These are phyloP conservation scores for Neurospora cerealis DNA, from an alignment of 495 filamentous ascomycete genomes.

Conservation along the genomic window DNA sequence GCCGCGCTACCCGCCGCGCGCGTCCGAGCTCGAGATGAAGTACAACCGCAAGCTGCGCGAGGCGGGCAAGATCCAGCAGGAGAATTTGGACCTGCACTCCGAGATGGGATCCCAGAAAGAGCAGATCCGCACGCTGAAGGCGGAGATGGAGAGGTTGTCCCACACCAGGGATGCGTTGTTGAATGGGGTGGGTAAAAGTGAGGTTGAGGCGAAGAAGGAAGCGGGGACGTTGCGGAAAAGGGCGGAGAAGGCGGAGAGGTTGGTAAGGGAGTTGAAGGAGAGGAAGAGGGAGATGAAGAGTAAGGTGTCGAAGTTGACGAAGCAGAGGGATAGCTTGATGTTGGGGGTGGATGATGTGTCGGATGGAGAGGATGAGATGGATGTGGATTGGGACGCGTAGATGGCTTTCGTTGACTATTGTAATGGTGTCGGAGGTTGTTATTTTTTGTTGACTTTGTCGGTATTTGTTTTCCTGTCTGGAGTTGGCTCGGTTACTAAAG, in stretches of 20 bases:
- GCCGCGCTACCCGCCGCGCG: slow-evolving; percentile 23
- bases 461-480: background rate
- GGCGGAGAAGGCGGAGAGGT: slow-evolving; percentile 3
- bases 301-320: background rate
- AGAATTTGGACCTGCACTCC: background rate
- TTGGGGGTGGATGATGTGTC: background rate
- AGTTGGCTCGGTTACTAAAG: too few species aligned
- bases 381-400: background rate
- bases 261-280: slow-evolving; percentile 5
- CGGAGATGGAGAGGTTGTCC: slow-evolving; percentile 11
- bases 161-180: slow-evolving; percentile 8
- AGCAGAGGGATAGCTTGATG: background rate
- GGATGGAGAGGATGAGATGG: background rate
- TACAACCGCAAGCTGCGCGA: slow-evolving; percentile 8
- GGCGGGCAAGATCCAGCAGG: slow-evolving; percentile 5
- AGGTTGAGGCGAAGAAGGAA: slow-evolving; percentile 5
- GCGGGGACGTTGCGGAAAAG: slow-evolving; percentile 1
- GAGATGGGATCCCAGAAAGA: slow-evolving; percentile 1
- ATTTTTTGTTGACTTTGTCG: background rate
- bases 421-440: background rate
- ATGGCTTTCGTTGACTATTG: background rate
- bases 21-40: slow-evolving; percentile 26
- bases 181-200: slow-evolving; percentile 9
- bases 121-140: slow-evolving; percentile 8
- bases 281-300: slow-evolving; percentile 1